phyloP scores from a whole-genome alignment of 2,329 filamentous ascomycete genomes.

The Pseudovirgaria hyperparasitica region DNA sequence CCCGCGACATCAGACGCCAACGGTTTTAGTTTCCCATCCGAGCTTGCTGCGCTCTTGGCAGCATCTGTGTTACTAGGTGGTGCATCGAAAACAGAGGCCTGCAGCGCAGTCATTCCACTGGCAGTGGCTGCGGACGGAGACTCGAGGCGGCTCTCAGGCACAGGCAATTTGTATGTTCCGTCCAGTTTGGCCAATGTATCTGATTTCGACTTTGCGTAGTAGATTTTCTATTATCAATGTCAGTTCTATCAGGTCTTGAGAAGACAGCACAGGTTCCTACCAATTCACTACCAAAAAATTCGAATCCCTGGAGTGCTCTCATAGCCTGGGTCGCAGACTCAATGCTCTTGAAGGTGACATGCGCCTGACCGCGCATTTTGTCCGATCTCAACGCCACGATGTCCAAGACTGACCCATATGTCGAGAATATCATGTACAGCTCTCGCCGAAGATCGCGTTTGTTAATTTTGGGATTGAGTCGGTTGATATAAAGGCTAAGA shows the following conservation, averaged over 20 bases:
- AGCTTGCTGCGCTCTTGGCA: slow-evolving; percentile 37
- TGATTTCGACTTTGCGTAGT: slow-evolving; percentile 83
- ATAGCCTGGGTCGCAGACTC: slow-evolving; percentile 91
- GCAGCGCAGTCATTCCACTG: slow-evolving; percentile 10
- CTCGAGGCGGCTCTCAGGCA: slow-evolving; percentile 12
- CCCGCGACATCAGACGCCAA: too few relatives aligned
- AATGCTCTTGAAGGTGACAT: slow-evolving; percentile 79
- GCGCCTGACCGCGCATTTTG: slow-evolving; percentile 93
- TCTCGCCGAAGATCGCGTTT: slow-evolving; percentile 78
- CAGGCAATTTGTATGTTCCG: slow-evolving; percentile 69
- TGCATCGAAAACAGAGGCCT: slow-evolving; percentile 31
- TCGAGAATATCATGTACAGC: slow-evolving; percentile 88
- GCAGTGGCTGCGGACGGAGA: slow-evolving; percentile 7
- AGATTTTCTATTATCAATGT: slow-evolving; percentile 55
- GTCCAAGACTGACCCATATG: slow-evolving; percentile 85
- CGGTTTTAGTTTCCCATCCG: too few relatives aligned
- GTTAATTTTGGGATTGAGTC: slow-evolving; percentile 79
- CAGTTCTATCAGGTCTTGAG: not conserved
- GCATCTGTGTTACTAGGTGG: slow-evolving; percentile 20
- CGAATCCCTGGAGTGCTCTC: slow-evolving; percentile 72
- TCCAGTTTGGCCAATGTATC: slow-evolving; percentile 83
- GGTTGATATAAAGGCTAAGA: slow-evolving; percentile 81
- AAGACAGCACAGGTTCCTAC: slow-evolving; percentile 41
- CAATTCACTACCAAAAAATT: slow-evolving; percentile 75
- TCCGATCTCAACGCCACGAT: slow-evolving; percentile 77